These are phyloP conservation scores for Saturnispora besseyi DNA, from an alignment of 805 yeast species.

Conservation along the genomic window DNA sequence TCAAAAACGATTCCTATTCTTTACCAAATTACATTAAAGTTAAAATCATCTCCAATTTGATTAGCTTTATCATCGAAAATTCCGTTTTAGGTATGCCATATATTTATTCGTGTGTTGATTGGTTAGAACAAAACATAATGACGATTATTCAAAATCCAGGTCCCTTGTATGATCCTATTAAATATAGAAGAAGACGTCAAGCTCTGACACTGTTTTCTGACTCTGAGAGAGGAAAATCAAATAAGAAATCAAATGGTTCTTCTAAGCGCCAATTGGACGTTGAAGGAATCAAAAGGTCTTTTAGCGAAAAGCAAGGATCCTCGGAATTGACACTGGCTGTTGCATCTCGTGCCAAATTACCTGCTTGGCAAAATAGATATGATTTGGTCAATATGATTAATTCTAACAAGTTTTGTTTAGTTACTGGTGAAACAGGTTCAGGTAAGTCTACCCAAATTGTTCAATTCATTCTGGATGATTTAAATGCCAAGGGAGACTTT, in stretches of 20 bases:
- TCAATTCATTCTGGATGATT: conserved; percentile 73
- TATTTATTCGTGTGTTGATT: conserved; percentile 61
- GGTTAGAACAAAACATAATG: conserved; percentile 59
- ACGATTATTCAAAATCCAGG: conserved; percentile 68
- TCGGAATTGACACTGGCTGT: conserved; percentile 27
- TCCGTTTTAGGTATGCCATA: conserved; percentile 60
- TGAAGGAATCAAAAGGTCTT: conserved; percentile 27
- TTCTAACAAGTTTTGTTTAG: conserved; percentile 54
- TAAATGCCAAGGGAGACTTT: conserved; percentile 41
- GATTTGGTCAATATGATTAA: conserved; percentile 49
- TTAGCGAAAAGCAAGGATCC: conserved; percentile 18
- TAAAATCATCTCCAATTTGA: conserved; percentile 41
- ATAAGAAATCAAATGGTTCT: conserved; percentile 6
- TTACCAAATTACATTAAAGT: conserved; percentile 64
- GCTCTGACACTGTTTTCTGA: not conserved
- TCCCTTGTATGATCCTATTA: conserved; percentile 36
- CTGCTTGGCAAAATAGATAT: conserved; percentile 72
- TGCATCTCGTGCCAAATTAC: conserved; percentile 45
- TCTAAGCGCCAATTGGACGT: conserved; percentile 26
- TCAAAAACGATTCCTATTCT: conserved; percentile 34
- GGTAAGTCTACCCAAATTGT: conserved; percentile 95
- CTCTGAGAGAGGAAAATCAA: not conserved
- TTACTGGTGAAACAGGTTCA: conserved; percentile 97
- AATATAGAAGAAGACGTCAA: conserved; percentile 3
- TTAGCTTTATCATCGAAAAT: conserved; percentile 34